These are phyloP conservation scores for Termitomyces sp. DNA, from an alignment of 768 basidiomycete species.

Conservation along the genomic window DNA sequence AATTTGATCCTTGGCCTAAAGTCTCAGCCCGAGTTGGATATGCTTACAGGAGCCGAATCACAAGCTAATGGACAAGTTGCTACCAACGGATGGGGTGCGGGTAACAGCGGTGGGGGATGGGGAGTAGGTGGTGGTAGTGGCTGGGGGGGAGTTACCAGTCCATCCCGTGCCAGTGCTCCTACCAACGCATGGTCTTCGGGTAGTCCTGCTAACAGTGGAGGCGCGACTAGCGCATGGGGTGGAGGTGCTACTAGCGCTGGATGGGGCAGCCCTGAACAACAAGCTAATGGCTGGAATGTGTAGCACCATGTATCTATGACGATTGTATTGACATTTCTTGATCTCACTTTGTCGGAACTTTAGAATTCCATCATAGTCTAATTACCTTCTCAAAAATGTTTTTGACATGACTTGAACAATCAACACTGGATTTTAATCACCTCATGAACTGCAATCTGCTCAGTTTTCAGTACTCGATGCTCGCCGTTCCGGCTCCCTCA, in stretches of 20 bases:
- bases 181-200: constrained; percentile 18
- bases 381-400: neutral
- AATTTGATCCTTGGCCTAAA: constrained; percentile 76
- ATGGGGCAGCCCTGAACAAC: constrained; percentile 44
- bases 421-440: neutral
- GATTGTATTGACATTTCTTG: neutral
- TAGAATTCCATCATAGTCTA: neutral
- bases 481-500: too few relatives aligned
- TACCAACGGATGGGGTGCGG: constrained; percentile 12
- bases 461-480: too few relatives aligned
- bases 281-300: constrained; percentile 52
- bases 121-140: constrained; percentile 6
- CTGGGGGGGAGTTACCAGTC: constrained; percentile 21
- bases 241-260: constrained; percentile 30
- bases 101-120: constrained; percentile 14
- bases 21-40: constrained; percentile 51
- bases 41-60: constrained; percentile 35
- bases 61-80: constrained; percentile 22
- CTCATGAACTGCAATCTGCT: too few relatives aligned
- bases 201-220: constrained; percentile 17
- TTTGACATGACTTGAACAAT: neutral
- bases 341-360: neutral
- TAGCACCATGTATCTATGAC: constrained; percentile 12
- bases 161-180: constrained; percentile 22
- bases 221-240: constrained; percentile 28